phyloP scores from a whole-genome alignment of 345 rosid species.

The Zanthoxylum bungeanum region DNA sequence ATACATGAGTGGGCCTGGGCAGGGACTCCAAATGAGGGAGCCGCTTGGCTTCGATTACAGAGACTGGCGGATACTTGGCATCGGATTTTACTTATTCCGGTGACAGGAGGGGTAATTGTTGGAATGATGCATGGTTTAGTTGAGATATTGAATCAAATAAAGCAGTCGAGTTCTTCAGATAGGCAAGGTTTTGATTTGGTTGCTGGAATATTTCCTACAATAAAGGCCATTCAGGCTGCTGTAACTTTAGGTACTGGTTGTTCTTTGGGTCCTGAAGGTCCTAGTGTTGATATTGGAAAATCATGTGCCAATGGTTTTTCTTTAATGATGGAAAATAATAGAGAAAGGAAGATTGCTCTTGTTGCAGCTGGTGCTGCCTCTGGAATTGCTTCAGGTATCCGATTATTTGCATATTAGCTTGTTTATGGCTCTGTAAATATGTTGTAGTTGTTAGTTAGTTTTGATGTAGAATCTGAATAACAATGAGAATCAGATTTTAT shows the following conservation, averaged over 20 bases:
- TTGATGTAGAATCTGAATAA: background rate
- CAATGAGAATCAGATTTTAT: background rate
- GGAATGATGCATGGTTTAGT: conserved; percentile 98
- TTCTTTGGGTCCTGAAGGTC: conserved; percentile 97
- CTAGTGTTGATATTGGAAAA: conserved; percentile 97
- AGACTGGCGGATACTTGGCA: conserved; percentile 92
- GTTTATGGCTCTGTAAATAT: background rate
- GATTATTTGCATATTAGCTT: no score
- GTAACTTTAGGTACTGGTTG: conserved; percentile 94
- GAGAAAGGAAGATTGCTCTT: conserved; percentile 93
- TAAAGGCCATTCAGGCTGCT: conserved; percentile 95
- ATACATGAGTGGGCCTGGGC: conserved; percentile 99
- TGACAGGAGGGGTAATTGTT: conserved; percentile 90
- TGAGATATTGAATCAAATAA: conserved; percentile 86
- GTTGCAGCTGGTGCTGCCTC: conserved; percentile 98
- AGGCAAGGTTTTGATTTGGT: conserved; percentile 77
- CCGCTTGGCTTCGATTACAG: conserved; percentile 94
- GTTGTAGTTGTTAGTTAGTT: background rate
- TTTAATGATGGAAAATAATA: conserved; percentile 91
- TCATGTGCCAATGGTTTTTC: conserved; percentile 93
- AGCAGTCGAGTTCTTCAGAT: conserved; percentile 63
- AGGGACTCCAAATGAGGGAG: conserved; percentile 97
- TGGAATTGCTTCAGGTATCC: conserved; percentile 90
- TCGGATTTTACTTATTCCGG: conserved; percentile 86
- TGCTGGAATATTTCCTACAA: conserved; percentile 76